phyloP scores from a whole-genome alignment of 1,284 basidiomycete genomes.

The Cryptococcus sp. region DNA sequence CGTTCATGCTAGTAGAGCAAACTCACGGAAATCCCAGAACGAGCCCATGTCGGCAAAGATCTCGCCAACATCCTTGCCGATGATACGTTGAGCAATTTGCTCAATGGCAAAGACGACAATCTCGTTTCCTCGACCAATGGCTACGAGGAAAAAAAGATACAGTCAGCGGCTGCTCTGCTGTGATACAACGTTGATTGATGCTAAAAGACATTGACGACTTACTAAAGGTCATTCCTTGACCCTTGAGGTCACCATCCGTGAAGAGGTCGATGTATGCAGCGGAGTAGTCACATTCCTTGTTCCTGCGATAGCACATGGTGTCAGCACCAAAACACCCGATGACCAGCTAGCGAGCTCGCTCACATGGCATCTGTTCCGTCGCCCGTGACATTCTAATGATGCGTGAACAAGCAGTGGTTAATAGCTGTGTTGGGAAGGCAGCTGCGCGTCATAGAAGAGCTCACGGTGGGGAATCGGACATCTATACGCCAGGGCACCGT shows the following conservation, averaged over 20 bases:
- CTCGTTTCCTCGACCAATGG: slow-evolving; percentile 93
- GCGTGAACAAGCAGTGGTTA: slow-evolving; percentile 7
- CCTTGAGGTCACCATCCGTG: slow-evolving; percentile 67
- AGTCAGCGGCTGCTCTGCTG: slow-evolving; percentile 3
- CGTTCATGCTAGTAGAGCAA: not conserved
- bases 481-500: slow-evolving; percentile 55
- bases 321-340: not conserved
- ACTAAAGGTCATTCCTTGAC: slow-evolving; percentile 92
- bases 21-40: slow-evolving; percentile 52
- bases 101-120: slow-evolving; percentile 82
- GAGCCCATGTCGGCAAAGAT: slow-evolving; percentile 85
- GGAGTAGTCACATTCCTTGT: slow-evolving; percentile 92
- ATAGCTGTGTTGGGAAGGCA: slow-evolving; percentile 1
- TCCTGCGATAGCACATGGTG: slow-evolving; percentile 58
- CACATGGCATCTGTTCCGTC: slow-evolving; percentile 88
- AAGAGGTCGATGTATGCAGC: slow-evolving; percentile 81
- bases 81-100: slow-evolving; percentile 72
- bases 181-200: not conserved
- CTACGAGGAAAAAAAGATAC: slow-evolving; percentile 15
- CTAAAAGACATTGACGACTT: slow-evolving; percentile 13
- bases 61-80: slow-evolving; percentile 79
- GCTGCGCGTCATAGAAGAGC: not conserved
- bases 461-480: slow-evolving; percentile 76
- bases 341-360: slow-evolving; percentile 12
- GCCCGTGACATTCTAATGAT: slow-evolving; percentile 62